Conservation (phyloP, 352 stramenopile species). For the Phytophthora citrophthora region DNA sequence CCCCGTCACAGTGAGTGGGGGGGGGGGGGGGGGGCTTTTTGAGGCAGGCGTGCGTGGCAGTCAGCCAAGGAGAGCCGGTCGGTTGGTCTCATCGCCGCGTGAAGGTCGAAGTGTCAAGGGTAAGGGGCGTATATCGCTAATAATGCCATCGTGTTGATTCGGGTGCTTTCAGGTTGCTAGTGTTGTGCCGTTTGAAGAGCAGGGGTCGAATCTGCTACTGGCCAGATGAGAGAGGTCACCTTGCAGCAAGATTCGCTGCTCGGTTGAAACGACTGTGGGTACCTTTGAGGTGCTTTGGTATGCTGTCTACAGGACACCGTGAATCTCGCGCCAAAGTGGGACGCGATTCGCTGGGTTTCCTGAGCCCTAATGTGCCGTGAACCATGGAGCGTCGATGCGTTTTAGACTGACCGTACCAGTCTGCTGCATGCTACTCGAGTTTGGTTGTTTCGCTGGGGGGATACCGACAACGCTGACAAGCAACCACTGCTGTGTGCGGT, state of each 20-base stretch:
- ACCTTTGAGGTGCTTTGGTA: constrained; percentile 18
- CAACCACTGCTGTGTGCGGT: neutral
- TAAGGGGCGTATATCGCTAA: constrained; percentile 12
- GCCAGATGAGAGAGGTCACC: constrained; percentile 10
- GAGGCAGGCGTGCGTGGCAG: constrained; percentile 9
- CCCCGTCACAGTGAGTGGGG: constrained; percentile 25
- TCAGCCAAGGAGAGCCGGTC: constrained; percentile 8
- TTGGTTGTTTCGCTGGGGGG: neutral
- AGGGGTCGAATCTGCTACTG: constrained; percentile 19
- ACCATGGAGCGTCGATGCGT: no score
- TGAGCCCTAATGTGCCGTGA: neutral
- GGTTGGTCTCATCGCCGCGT: constrained; percentile 25
- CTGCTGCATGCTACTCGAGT: neutral
- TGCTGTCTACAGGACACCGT: neutral
- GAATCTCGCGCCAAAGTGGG: constrained; percentile 28
- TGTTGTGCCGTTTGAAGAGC: neutral
- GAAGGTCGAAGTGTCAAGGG: neutral
- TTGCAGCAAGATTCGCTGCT: constrained; percentile 17
- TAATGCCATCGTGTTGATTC: constrained; percentile 10
- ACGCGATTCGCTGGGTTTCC: constrained; percentile 15
- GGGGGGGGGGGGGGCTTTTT: neutral
- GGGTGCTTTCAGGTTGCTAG: neutral
- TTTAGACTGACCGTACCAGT: no score
- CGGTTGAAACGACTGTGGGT: constrained; percentile 2
- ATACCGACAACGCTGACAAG: no score